Base-by-base conservation (phyloP, 2,329 filamentous ascomycete species). In the Apiospora malaysiana region DNA sequence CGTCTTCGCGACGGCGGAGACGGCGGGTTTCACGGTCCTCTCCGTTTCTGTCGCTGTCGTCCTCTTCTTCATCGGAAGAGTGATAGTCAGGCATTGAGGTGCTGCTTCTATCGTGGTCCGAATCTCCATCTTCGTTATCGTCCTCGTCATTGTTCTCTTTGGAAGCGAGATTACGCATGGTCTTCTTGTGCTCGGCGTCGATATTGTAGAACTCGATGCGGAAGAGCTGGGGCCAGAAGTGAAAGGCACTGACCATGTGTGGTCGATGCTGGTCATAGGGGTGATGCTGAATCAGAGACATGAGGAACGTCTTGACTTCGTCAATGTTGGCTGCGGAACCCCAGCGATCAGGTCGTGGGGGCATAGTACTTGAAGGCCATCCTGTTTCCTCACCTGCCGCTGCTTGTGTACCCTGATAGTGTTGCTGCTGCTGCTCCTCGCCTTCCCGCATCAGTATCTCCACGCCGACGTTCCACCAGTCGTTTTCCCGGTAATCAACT, bases 221-320 rank as follows among this genome's bases (percentile, higher is more conserved):
- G 75, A 95, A 91, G 83, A 97, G 88, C 18, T 92, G 92, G 18
- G 93, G 91, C 82, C 94, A 95, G 79, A 98, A 97, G 72, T 94
- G 90, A 47, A 93, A 78, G 14, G 93, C 90, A 74, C 89, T 92
- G 56, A 91, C 82, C 3, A 85, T 82, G 68, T 88, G 82, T 0
- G 90, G 89, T 6, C 86, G 85, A 72, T 85, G 84, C 76, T 89
- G 85, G 75, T 91, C 89, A 83, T 92, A 91, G 8, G 94, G 91
- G 80, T 95, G 88, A 77, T 94, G 91, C 74, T 94, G 86, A 68
- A 95, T 92, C 72, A 98, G 85, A 40, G 87, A 88, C 74, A 95
- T 92, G 78, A 96, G 94, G 81, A 95, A 97, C 4, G 81, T 79
- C 47, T 82, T 82, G 2, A 89, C 81, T 4, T 79, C 81, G 8